These are phyloP conservation scores for Calonectria honghensis DNA, from an alignment of 2,329 filamentous ascomycete species.

Conservation along the genomic window DNA sequence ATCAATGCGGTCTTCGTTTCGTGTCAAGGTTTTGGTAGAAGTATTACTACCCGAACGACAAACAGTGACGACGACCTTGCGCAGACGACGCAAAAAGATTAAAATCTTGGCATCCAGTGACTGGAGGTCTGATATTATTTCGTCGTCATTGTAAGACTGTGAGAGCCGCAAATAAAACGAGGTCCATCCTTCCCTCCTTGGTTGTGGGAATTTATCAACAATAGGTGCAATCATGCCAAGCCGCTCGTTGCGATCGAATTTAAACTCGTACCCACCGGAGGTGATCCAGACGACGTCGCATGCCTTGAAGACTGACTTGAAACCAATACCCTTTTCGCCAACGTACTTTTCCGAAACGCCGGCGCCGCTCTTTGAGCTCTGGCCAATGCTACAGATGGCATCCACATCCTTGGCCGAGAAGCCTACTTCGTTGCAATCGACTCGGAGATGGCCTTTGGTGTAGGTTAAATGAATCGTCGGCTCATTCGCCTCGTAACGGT, in stretches of 20 bases:
- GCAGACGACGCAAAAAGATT: neutral
- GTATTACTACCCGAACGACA: neutral
- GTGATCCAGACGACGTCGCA: conserved; percentile 57
- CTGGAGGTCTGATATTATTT: neutral
- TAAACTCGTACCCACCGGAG: conserved; percentile 53
- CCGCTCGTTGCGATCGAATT: conserved; percentile 52
- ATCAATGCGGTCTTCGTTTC: neutral
- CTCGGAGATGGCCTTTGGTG: conserved; percentile 44
- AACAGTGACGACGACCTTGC: conserved; percentile 3
- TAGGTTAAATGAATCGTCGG: conserved; percentile 19
- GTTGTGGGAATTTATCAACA: conserved; percentile 60
- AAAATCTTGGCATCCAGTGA: neutral
- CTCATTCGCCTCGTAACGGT: conserved; percentile 53
- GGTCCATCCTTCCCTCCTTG: conserved; percentile 26
- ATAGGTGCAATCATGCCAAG: conserved; percentile 40
- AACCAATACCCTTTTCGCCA: conserved; percentile 63
- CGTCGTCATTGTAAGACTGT: neutral
- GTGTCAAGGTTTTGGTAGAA: neutral
- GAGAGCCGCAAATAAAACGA: neutral
- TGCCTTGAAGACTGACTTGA: conserved; percentile 61
- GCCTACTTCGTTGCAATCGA: conserved; percentile 61
- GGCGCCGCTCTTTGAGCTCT: conserved; percentile 57
- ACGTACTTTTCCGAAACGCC: conserved; percentile 52
- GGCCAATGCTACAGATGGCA: conserved; percentile 58
- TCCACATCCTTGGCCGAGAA: conserved; percentile 56